Base-by-base conservation (phyloP, 352 stramenopile species). In the Pythium guiyangense region DNA sequence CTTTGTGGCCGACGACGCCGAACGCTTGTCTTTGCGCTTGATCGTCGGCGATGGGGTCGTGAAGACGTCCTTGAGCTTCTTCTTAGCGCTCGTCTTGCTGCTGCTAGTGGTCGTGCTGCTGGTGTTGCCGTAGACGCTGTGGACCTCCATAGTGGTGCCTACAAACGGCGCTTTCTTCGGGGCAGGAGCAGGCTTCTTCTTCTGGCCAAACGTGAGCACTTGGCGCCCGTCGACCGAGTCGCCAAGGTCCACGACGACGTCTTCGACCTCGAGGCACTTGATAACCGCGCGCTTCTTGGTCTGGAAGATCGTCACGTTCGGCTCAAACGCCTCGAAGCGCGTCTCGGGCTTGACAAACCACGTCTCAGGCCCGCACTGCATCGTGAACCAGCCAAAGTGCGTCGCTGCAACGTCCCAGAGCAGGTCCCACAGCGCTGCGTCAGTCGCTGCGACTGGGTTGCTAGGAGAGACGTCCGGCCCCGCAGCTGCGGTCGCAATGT, bases 251-350 rank as follows among this genome's bases (percentile, higher is more conserved):
- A 92, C 76, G 14, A 64, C 63, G 31, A 84, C 69, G 11, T 81
- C 65, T 45, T 84, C 69, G 9, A 68, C 43, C 14, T 72, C 67
- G 53, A 92, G 55, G 57, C 74, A 86, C 60, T 88, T 80, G 52
- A 88, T 60, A 22, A 90, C 76, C 8, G 82, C 79, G 29, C 68
- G 71, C 62, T 88, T 87, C 66, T 90, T 88, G 49, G 54, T 81
- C 69, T 90, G 79, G 71, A 92, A 92, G 51, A 92, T 86, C 10
- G 82, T 92, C 47, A 88, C 79, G 56, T 92, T 92, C 15, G 82
- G 82, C 52, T 67, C 62, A 49, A 92, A 88, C 35, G 81, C 67
- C 52, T 79, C 66, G 52, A 92, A 92, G 44, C 71, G 66, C 20
- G 79, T 92, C 45, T 85, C 64, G 18, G 82, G 79, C 62, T 87